Evolutionary conservation across 2,329 filamentous ascomycete genomes (phyloP), one percentile per base, ranked within the genome.

Genomic region (Xylariaceae sp.): DNA sequence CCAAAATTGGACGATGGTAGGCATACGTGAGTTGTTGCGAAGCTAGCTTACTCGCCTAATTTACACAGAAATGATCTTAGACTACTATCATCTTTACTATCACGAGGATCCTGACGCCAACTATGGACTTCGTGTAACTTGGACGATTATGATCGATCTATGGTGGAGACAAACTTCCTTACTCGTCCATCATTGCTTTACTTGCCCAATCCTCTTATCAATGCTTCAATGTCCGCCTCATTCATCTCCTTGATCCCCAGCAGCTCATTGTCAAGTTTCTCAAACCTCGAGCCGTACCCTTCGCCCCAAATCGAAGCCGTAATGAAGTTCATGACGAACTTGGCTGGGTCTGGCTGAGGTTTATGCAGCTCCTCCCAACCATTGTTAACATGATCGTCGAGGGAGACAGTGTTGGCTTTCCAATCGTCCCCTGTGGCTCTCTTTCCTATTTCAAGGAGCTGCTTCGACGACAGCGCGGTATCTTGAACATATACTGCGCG

Each of bases 181-280:
- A n/a, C n/a, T n/a, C n/a, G n/a, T n/a, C n/a, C n/a, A n/a, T n/a
- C n/a, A n/a, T n/a, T n/a, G n/a, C n/a, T n/a, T n/a, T n/a, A n/a
- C n/a, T 39, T 49, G 9, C n/a, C 17, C 9, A 41, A 9, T 6
- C 45, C 21, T 11, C 12, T 34, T 8, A 56, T 53, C 40, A 56
- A n/a, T 1, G 14, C 16, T 16, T 51, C 47, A 17, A 82, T 45
- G 21, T 78, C 74, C 7, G 69, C 72, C 7, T 80, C 74, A 0
- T 70, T 76, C 53, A 76, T 66, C 4, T 70, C 66, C 67, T 75
- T 74, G 16, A 84, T 31, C 0, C 79, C 80, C 1, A 83, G 56
- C 11, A 83, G 64, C 56, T 74, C 69, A 50, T 76, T 78, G 67
- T 84, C 82, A 0, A 79, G 77, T 14, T 77, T 69, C 4, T 74